A percentile compares a stretch with the other conserved stretches of the same genome.
phyloP scores from a whole-genome alignment of 192 early-diverging fungal genomes.

The Backusella macrospora region DNA sequence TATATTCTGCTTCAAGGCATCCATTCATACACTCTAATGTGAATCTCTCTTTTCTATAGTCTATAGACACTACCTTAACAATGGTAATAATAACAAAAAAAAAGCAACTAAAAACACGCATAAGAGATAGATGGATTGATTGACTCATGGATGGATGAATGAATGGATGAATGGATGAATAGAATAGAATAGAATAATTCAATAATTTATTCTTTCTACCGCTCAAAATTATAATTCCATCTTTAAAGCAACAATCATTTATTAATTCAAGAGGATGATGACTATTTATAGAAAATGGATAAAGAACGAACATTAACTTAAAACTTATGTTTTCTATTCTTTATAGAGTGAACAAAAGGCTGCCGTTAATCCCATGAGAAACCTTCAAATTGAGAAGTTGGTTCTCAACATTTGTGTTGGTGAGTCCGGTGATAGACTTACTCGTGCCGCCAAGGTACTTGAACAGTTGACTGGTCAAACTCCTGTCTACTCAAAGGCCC shows the following conservation, averaged over 20 bases:
- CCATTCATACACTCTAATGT: not conserved
- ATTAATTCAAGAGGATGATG: not conserved
- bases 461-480: constrained; percentile 99
- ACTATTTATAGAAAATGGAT: not conserved
- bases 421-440: constrained; percentile 98
- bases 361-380: constrained; percentile 92
- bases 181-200: too few relatives aligned
- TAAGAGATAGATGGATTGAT: not conserved
- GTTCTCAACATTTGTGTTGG: constrained; percentile 99
- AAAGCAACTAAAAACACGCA: not conserved
- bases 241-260: not conserved
- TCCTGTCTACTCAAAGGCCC: constrained; percentile 99
- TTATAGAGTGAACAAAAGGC: constrained; percentile 69
- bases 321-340: constrained; percentile 17
- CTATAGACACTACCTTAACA: constrained; percentile 17
- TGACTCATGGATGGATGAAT: constrained; percentile 21
- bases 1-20: not conserved
- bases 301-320: not conserved
- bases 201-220: not conserved
- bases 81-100: constrained; percentile 16
- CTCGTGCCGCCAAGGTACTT: constrained; percentile 99
- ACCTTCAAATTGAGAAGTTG: constrained; percentile 99
- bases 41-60: constrained; percentile 23
- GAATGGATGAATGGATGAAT: constrained; percentile 12
- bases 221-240: not conserved